Evolutionary conservation across 2,329 filamentous ascomycete genomes (phyloP).

Genomic region (Plectosphaerella plurivora): DNA sequence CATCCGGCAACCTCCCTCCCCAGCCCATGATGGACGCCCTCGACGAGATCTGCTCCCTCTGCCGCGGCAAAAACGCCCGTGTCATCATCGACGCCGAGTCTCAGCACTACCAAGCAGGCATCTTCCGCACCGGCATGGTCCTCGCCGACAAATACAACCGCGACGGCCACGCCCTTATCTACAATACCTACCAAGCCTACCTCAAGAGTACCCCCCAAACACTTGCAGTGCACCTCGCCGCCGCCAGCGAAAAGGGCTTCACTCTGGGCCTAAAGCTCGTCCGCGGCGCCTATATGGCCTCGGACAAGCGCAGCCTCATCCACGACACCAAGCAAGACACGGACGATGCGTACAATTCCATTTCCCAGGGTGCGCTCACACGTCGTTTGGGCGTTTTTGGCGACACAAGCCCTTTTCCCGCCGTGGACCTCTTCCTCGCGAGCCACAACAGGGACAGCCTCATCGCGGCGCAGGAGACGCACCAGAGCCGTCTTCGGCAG

Average conservation of each 20-base stretch:
- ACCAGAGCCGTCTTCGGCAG: too few relatives aligned
- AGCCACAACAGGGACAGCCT: slow-evolving; percentile 44
- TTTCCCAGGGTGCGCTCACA: slow-evolving; percentile 40
- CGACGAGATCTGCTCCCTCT: slow-evolving; percentile 30
- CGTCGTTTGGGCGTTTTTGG: slow-evolving; percentile 18
- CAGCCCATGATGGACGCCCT: slow-evolving; percentile 36
- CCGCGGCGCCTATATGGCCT: slow-evolving; percentile 49
- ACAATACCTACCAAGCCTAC: slow-evolving; percentile 55
- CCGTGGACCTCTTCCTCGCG: slow-evolving; percentile 44
- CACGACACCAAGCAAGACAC: slow-evolving; percentile 49
- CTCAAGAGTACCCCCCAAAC: slow-evolving; percentile 40
- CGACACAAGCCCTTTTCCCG: slow-evolving; percentile 38
- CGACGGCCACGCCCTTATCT: slow-evolving; percentile 26
- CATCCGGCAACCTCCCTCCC: slow-evolving; percentile 25
- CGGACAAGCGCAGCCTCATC: slow-evolving; percentile 43
- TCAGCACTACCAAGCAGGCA: slow-evolving; percentile 37
- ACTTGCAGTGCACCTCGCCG: slow-evolving; percentile 39
- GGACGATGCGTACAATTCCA: slow-evolving; percentile 44
- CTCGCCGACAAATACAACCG: slow-evolving; percentile 34
- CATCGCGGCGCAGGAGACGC: too few relatives aligned
- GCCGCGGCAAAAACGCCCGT: slow-evolving; percentile 31
- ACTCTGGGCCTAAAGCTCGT: slow-evolving; percentile 54
- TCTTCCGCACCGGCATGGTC: slow-evolving; percentile 24
- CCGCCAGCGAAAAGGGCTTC: slow-evolving; percentile 39
- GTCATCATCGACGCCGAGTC: slow-evolving; percentile 43